Base-by-base conservation (phyloP, 2,329 filamentous ascomycete genomes). In the Uncinocarpus reesii region DNA sequence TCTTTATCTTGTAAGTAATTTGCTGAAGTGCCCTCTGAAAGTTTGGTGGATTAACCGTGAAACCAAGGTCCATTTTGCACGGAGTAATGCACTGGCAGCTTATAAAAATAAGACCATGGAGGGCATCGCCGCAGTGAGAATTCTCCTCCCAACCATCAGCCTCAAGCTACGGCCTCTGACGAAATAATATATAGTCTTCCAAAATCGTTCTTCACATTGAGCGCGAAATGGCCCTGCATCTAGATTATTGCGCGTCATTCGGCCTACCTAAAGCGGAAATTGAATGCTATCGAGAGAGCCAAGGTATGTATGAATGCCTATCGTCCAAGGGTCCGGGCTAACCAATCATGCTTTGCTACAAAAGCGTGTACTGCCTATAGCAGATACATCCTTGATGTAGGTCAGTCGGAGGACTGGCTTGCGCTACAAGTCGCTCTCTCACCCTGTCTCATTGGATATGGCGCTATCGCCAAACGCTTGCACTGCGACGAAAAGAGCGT, bases 361-460 rank as follows among this genome's bases (percentile, higher is more conserved):
- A 45, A 56, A 75, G 83, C 84, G n/a, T 88, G 83, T 59, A 86
- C 81, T 7, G 85, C 86, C 36, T 92, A 93, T 63, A 88, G 83
- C 50, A 73, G 84, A 62, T 95, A 90, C 63, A 83, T 95, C 21
- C 79, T 95, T 47, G 90, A 96, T 59, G 75, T 95, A 16, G 90
- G 90, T 5, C 80, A 87, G 57, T 87, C 84, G 1, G 80, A 92
- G 61, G 88, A 95, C 68, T 93, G 83, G 81, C 73, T 95, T 37
- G 88, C 82, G 3, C 75, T 96, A 7, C 87, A 95, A 60, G 72
- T 95, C 53, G 82, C 86, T 3, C 74, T 95, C 47, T 80, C 89
- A 11, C 88, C 90, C 0, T 95, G 90, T 62, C 72, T 95, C 26
- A 76, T 95, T n/a, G 90, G 90, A 35, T 95, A 96, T 63, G 83